Conservation (phyloP, 805 yeast genomes). For the Suhomyces tanzawaensis region DNA sequence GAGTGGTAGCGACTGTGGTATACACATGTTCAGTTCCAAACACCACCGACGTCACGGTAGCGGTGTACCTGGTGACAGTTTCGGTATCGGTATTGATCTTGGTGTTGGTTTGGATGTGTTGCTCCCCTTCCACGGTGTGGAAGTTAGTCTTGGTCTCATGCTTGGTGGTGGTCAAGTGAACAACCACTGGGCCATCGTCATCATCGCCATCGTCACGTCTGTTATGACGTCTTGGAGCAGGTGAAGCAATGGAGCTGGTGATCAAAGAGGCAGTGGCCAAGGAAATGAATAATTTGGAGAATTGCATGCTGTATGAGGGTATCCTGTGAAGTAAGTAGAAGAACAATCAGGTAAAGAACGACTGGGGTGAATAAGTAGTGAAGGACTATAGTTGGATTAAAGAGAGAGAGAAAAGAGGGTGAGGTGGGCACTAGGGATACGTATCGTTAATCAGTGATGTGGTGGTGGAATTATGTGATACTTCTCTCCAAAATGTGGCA, state of each 20-base stretch:
- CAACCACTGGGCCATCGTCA: conserved; percentile 28
- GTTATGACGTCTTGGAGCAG: conserved; percentile 10
- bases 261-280: conserved; percentile 20
- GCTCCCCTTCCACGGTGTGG: conserved; percentile 30
- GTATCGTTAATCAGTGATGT: conserved; percentile 4
- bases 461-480: background rate
- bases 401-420: conserved; percentile 8
- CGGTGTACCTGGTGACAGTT: conserved; percentile 42
- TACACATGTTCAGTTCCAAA: conserved; percentile 37
- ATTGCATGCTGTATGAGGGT: conserved; percentile 21
- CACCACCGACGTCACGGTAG: conserved; percentile 43
- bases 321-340: conserved; percentile 5
- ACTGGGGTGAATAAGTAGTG: conserved; percentile 19
- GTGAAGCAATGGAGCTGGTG: conserved; percentile 20
- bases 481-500: too few species aligned
- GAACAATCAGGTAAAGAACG: conserved; percentile 14
- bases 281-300: conserved; percentile 21
- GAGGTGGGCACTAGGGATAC: conserved; percentile 12
- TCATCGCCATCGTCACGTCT: conserved; percentile 15
- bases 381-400: conserved; percentile 15
- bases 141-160: conserved; percentile 33
- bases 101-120: conserved; percentile 28
- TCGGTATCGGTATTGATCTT: conserved; percentile 30
- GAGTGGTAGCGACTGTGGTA: conserved; percentile 34
- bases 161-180: conserved; percentile 34